Percentiles rank a stretch among this genome's conserved stretches.
These are phyloP conservation scores for Termitomyces sp. DNA, from an alignment of 768 basidiomycete species.

Conservation along the genomic window DNA sequence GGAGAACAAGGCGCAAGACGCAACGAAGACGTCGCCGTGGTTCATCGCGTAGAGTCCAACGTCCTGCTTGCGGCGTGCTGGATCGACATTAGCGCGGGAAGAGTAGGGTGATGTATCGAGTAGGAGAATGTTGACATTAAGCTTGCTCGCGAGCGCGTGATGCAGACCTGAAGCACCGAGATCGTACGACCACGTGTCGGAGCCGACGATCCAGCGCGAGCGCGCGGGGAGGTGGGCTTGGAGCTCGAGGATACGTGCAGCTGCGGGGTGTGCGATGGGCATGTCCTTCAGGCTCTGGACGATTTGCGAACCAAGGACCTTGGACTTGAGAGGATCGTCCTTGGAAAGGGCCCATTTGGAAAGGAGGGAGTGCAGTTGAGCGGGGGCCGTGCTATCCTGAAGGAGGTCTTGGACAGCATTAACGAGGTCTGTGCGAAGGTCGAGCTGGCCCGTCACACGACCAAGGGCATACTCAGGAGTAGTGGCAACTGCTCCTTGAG, in stretches of 20 bases:
- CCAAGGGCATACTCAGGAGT: slow-evolving; percentile 96
- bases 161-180: slow-evolving; percentile 94
- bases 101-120: slow-evolving; percentile 93
- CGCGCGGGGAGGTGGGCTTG: slow-evolving; percentile 61
- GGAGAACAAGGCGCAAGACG: slow-evolving; percentile 92
- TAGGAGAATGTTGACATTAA: slow-evolving; percentile 93
- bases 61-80: slow-evolving; percentile 87
- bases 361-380: slow-evolving; percentile 68
- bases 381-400: slow-evolving; percentile 43
- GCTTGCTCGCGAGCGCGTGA: slow-evolving; percentile 86
- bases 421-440: slow-evolving; percentile 69
- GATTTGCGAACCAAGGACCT: slow-evolving; percentile 56
- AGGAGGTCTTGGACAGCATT: slow-evolving; percentile 65
- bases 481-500: slow-evolving; percentile 76
- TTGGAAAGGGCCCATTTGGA: slow-evolving; percentile 79
- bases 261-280: slow-evolving; percentile 39
- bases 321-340: slow-evolving; percentile 67
- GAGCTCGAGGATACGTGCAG: slow-evolving; percentile 57
- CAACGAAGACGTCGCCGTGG: slow-evolving; percentile 95
- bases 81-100: slow-evolving; percentile 64
- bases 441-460: slow-evolving; percentile 79
- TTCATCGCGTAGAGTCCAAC: slow-evolving; percentile 98
- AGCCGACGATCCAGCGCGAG: slow-evolving; percentile 96
- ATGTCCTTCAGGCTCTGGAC: slow-evolving; percentile 44
- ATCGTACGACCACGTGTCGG: slow-evolving; percentile 98